phyloP scores from a whole-genome alignment of 768 basidiomycete genomes.

The Chalciporus piperatus region DNA sequence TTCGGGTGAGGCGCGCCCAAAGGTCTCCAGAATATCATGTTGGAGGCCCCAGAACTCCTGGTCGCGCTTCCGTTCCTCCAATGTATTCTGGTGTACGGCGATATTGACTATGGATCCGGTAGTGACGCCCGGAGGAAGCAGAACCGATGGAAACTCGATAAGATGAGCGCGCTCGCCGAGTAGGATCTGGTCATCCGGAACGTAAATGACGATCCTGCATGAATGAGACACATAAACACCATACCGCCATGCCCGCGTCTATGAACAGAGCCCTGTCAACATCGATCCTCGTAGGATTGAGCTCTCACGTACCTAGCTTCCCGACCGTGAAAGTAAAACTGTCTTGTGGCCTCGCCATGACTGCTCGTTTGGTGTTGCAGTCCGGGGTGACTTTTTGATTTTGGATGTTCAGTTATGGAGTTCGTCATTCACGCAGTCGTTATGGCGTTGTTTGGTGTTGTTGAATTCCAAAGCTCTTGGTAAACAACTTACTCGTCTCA shows the following conservation, averaged over 20 bases:
- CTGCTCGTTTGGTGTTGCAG: slow-evolving; percentile 4
- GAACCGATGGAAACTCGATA: slow-evolving; percentile 95
- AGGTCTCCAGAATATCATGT: slow-evolving; percentile 70
- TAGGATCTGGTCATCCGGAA: slow-evolving; percentile 57
- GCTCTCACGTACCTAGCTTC: slow-evolving; percentile 71
- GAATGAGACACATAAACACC: slow-evolving; percentile 11
- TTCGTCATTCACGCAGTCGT: slow-evolving; percentile 12
- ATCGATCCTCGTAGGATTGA: slow-evolving; percentile 2
- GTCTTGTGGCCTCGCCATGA: slow-evolving; percentile 45
- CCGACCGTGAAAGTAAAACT: slow-evolving; percentile 92
- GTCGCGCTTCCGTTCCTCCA: slow-evolving; percentile 81
- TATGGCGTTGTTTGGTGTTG: slow-evolving; percentile 22
- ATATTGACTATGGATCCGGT: slow-evolving; percentile 98
- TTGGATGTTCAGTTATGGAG: slow-evolving; percentile 1
- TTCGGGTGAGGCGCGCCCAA: slow-evolving; percentile 64
- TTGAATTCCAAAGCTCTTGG: slow-evolving; percentile 21
- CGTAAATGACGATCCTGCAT: slow-evolving; percentile 2
- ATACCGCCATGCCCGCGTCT: slow-evolving; percentile 95
- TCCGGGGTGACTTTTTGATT: slow-evolving; percentile 6
- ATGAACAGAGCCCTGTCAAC: slow-evolving; percentile 9
- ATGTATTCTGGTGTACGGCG: slow-evolving; percentile 83
- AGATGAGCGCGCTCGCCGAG: slow-evolving; percentile 93
- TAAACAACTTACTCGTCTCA: no score
- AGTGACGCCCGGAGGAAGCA: slow-evolving; percentile 88
- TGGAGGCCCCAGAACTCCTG: slow-evolving; percentile 85